Evolutionary conservation across 2,329 filamentous ascomycete genomes (phyloP).

Genomic region (Ophiostoma triangulosporum): DNA sequence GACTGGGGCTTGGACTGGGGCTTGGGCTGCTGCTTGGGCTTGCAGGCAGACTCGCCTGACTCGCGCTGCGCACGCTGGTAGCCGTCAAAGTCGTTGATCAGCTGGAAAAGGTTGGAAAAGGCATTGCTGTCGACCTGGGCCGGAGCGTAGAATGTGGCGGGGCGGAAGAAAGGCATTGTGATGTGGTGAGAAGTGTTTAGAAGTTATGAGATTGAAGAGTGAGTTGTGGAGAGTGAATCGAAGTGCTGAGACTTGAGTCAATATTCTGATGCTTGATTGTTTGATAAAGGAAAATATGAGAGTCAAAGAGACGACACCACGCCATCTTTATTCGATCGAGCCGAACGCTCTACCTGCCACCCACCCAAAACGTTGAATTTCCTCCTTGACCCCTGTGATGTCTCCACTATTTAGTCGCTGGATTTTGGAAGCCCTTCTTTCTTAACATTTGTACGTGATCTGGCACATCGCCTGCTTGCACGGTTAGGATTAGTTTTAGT

Average conservation of each 20-base stretch:
- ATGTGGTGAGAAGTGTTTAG: neutral
- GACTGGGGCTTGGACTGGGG: constrained; percentile 11
- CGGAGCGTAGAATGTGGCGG: constrained; percentile 25
- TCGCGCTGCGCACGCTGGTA: constrained; percentile 40
- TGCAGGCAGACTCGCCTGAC: constrained; percentile 5
- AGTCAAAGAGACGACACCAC: neutral
- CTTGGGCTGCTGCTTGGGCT: neutral
- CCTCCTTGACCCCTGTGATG: too few relatives aligned
- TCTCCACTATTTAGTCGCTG: too few relatives aligned
- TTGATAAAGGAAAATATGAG: neutral
- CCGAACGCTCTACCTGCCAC: too few relatives aligned
- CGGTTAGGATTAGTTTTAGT: too few relatives aligned
- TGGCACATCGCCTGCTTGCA: too few relatives aligned
- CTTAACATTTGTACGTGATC: too few relatives aligned
- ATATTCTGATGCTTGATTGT: neutral
- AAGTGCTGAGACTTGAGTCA: neutral
- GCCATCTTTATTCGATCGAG: neutral
- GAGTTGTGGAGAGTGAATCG: neutral
- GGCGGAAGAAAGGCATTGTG: constrained; percentile 33
- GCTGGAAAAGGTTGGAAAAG: constrained; percentile 38
- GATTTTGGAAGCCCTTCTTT: too few relatives aligned
- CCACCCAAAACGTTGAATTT: too few relatives aligned
- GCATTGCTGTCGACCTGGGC: constrained; percentile 13
- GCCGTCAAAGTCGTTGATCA: constrained; percentile 47
- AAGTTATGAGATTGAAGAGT: neutral